Percentiles rank a stretch among this genome's conserved stretches.
Evolutionary conservation across 495 filamentous ascomycete species (phyloP).

Genomic region (Neurospora discreta): DNA sequence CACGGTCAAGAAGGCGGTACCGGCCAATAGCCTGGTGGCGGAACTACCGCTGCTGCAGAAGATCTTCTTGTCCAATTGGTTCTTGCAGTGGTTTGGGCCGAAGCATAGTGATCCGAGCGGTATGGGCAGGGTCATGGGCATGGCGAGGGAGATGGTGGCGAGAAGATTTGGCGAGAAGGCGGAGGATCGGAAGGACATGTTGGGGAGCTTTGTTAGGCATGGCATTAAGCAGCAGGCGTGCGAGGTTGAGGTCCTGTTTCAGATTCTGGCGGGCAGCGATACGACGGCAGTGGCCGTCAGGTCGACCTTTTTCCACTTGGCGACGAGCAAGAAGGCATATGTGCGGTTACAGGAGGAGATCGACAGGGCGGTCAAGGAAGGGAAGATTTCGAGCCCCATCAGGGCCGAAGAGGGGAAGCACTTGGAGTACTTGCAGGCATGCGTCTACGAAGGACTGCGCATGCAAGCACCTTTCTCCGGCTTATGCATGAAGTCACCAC

Average conservation of each 20-base stretch:
- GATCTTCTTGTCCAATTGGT: conserved; percentile 26
- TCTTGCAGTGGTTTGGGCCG: conserved; percentile 44
- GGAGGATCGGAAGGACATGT: conserved; percentile 25
- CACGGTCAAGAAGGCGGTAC: conserved; percentile 21
- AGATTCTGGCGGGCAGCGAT: conserved; percentile 51
- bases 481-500: conserved; percentile 33
- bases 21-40: conserved; percentile 15
- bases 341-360: conserved; percentile 48
- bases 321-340: conserved; percentile 36
- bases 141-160: conserved; percentile 18
- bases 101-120: conserved; percentile 40
- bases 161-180: conserved; percentile 22
- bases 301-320: conserved; percentile 40
- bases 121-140: conserved; percentile 25
- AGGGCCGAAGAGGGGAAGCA: conserved; percentile 28
- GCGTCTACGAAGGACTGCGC: conserved; percentile 41
- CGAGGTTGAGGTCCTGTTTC: conserved; percentile 29
- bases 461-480: conserved; percentile 28
- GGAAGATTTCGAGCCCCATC: conserved; percentile 27
- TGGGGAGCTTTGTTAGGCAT: conserved; percentile 26
- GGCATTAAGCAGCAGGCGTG: conserved; percentile 20
- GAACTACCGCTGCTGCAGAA: conserved; percentile 18
- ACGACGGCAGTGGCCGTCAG: conserved; percentile 51
- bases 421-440: conserved; percentile 33
- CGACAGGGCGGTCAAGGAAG: conserved; percentile 26